A percentile compares a stretch with the other conserved stretches of the same genome.
Conservation (phyloP, 371 early-diverging fungal genomes). For the Actinomortierella ambigua region DNA sequence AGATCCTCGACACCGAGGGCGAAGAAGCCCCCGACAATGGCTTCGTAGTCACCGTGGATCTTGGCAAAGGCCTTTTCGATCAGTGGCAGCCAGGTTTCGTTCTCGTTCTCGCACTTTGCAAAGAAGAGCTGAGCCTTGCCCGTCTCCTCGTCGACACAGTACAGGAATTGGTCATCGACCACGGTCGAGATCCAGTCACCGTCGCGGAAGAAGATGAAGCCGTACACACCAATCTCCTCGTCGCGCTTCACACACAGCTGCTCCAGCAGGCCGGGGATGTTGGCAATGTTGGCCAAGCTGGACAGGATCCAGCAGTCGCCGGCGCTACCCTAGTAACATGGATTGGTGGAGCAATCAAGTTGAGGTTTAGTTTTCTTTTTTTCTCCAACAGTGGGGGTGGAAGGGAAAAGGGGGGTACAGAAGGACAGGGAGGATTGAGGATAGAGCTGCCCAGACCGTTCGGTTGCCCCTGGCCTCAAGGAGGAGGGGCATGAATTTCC, state of each 20-base stretch:
- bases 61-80: conserved; percentile 49
- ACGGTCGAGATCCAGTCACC: conserved; percentile 34
- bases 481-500: no score
- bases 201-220: conserved; percentile 51
- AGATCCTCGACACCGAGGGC: conserved; percentile 36
- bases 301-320: conserved; percentile 45
- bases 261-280: conserved; percentile 21
- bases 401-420: no score
- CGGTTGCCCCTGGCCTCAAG: no score
- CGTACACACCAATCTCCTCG: conserved; percentile 38
- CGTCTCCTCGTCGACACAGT: background rate
- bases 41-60: conserved; percentile 35
- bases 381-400: no score
- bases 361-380: no score
- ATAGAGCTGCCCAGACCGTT: no score
- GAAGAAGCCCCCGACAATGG: conserved; percentile 30
- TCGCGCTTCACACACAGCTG: conserved; percentile 47
- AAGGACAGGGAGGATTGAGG: no score
- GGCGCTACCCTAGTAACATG: conserved; percentile 1
- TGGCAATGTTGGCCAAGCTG: conserved; percentile 21
- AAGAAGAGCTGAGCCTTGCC: conserved; percentile 11
- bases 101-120: conserved; percentile 11
- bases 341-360: no score
- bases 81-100: conserved; percentile 39
- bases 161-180: conserved; percentile 38